phyloP scores from a whole-genome alignment of 495 filamentous ascomycete species.

The Letharia lupina region DNA sequence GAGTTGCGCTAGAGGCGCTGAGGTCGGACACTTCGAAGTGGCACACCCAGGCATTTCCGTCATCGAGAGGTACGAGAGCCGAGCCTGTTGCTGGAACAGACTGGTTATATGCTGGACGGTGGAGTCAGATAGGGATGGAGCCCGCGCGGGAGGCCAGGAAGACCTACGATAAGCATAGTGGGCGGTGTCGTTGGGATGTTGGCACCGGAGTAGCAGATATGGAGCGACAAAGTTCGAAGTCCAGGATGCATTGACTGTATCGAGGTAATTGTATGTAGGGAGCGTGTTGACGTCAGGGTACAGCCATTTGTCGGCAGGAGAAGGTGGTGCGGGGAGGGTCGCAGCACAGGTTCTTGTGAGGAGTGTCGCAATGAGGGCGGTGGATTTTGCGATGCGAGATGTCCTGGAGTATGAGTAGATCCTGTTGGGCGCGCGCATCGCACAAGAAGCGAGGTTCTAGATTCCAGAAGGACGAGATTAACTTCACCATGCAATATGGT shows the following conservation, averaged over 20 bases:
- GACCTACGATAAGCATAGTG: slow-evolving; percentile 4
- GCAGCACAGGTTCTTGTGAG: neutral
- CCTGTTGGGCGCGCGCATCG: neutral
- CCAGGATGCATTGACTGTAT: slow-evolving; percentile 2
- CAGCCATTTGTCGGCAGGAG: neutral
- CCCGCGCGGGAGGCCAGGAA: neutral
- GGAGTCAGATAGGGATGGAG: neutral
- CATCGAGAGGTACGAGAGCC: neutral
- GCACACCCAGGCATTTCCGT: slow-evolving; percentile 1
- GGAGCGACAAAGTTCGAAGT: neutral
- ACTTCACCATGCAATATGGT: neutral
- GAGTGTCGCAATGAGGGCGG: neutral
- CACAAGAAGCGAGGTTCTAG: neutral
- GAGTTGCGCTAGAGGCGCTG: neutral
- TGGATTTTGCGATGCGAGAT: neutral
- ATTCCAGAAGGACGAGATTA: neutral
- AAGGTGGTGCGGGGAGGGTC: neutral
- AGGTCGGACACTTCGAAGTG: slow-evolving; percentile 5
- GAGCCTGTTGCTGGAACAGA: neutral
- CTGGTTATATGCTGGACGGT: neutral
- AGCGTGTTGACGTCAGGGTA: neutral
- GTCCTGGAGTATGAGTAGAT: neutral
- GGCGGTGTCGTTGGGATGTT: neutral
- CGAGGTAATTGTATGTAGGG: neutral
- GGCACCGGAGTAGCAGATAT: slow-evolving; percentile 3